Conservation (phyloP, 768 basidiomycete species). For the Bullera alba region DNA sequence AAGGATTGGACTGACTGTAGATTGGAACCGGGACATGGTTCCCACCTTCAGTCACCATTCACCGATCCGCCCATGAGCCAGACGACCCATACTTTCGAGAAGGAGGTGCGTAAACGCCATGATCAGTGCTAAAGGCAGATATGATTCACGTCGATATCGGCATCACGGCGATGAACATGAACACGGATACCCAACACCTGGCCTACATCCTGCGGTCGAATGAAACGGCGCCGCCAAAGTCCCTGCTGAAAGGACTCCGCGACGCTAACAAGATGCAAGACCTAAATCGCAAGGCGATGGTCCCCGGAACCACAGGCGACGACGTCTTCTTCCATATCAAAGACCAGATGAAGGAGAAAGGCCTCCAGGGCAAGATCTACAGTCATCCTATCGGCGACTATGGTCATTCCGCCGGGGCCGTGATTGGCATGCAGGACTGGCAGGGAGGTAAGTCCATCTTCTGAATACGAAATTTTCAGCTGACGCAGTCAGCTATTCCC, state of each 20-base stretch:
- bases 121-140: conserved; percentile 24
- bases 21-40: conserved; percentile 50
- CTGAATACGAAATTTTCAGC: conserved; percentile 16
- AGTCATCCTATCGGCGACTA: conserved; percentile 56
- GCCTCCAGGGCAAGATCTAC: conserved; percentile 53
- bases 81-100: conserved; percentile 50
- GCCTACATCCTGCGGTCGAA: conserved; percentile 53
- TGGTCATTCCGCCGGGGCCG: conserved; percentile 55
- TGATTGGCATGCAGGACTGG: conserved; percentile 46
- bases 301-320: conserved; percentile 52
- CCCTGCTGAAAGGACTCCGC: conserved; percentile 50
- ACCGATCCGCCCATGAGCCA: conserved; percentile 51
- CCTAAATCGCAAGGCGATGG: conserved; percentile 51
- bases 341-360: conserved; percentile 51
- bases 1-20: conserved; percentile 2
- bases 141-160: conserved; percentile 57
- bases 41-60: conserved; percentile 53
- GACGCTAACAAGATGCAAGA: conserved; percentile 55
- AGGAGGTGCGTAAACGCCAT: conserved; percentile 9
- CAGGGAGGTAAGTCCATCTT: conserved; percentile 1
- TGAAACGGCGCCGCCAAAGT: conserved; percentile 50
- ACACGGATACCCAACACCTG: conserved; percentile 57
- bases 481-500: conserved; percentile 52
- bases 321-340: conserved; percentile 49
- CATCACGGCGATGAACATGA: conserved; percentile 54